phyloP scores from a whole-genome alignment of 169 alveolate genomes.

The Babesia divergens region DNA sequence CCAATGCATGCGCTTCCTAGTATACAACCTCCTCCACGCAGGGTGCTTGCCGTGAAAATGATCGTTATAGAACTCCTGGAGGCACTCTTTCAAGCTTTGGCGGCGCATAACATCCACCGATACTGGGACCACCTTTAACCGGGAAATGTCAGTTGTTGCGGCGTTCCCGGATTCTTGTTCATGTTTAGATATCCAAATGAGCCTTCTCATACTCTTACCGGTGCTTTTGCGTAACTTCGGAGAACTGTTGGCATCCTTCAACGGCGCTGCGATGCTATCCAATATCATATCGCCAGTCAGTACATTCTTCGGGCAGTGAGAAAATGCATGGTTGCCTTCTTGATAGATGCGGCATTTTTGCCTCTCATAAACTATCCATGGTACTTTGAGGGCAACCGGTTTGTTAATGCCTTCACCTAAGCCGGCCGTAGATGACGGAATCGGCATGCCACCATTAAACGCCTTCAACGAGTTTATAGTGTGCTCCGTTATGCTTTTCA shows the following conservation, averaged over 20 bases:
- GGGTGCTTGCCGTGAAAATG: constrained; percentile 57
- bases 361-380: constrained; percentile 1
- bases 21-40: constrained; percentile 31
- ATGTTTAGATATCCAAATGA: neutral
- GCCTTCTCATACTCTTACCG: constrained; percentile 6
- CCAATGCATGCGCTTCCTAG: constrained; percentile 16
- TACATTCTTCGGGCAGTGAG: neutral
- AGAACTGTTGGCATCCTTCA: neutral
- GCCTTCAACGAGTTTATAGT: neutral
- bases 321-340: neutral
- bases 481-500: constrained; percentile 4
- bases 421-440: neutral
- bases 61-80: constrained; percentile 7
- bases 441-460: neutral
- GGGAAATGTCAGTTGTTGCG: neutral
- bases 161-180: neutral
- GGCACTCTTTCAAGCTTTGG: constrained; percentile 23
- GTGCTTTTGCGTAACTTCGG: neutral
- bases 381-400: neutral
- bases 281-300: constrained; percentile 11
- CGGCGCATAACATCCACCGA: constrained; percentile 40
- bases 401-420: neutral
- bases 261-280: neutral
- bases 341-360: neutral
- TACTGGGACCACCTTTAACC: constrained; percentile 28